Percentiles rank a stretch among this genome's conserved stretches.
These are phyloP conservation scores for Tagetes erecta DNA, from an alignment of 129 eudicot genomes.

Conservation along the genomic window DNA sequence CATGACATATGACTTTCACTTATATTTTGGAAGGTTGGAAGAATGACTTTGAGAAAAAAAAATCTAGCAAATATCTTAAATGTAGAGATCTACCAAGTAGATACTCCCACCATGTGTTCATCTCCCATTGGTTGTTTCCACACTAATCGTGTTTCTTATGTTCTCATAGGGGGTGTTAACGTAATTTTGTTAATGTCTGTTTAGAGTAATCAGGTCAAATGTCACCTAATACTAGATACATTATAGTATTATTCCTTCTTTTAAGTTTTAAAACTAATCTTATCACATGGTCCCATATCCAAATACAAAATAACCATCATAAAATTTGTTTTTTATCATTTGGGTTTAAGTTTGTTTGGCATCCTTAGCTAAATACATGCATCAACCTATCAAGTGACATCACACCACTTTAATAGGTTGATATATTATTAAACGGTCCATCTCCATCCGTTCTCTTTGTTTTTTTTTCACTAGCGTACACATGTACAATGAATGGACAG, in stretches of 20 bases:
- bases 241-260: too few relatives aligned
- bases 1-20: too few relatives aligned
- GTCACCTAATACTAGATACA: too few relatives aligned
- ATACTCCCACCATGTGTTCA: neutral
- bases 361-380: neutral
- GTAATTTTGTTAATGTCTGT: neutral
- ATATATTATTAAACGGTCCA: conserved; percentile 31
- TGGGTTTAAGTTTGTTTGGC: too few relatives aligned
- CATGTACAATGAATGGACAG: neutral
- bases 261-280: neutral
- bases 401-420: neutral
- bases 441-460: conserved; percentile 28
- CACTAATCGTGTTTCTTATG: neutral
- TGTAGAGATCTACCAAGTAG: conserved; percentile 11
- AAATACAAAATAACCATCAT: too few relatives aligned
- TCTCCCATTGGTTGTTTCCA: conserved; percentile 6
- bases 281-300: too few relatives aligned
- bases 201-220: too few relatives aligned
- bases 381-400: neutral
- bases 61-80: conserved; percentile 18
- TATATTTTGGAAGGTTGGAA: too few relatives aligned
- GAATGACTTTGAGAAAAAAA: neutral
- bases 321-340: too few relatives aligned
- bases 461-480: neutral
- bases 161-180: neutral